These are phyloP conservation scores for Sarocladiaceae sp. DNA, from an alignment of 2,329 filamentous ascomycete species.

Conservation along the genomic window DNA sequence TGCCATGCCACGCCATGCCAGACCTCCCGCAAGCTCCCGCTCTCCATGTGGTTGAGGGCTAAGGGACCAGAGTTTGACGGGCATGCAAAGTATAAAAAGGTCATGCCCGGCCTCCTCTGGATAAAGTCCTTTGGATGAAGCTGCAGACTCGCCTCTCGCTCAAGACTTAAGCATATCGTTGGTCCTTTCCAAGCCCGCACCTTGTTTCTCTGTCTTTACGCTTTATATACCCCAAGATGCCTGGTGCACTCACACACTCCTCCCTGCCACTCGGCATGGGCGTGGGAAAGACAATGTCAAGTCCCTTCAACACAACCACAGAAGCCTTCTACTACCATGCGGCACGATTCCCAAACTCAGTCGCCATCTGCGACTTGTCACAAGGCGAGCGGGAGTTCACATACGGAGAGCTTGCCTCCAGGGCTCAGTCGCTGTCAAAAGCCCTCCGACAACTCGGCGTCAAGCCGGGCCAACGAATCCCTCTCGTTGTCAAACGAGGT, in stretches of 20 bases:
- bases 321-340: constrained; percentile 33
- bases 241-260: constrained; percentile 10
- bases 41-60: no score
- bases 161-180: background rate
- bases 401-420: constrained; percentile 36
- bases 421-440: constrained; percentile 35
- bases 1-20: no score
- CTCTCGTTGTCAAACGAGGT: constrained; percentile 48
- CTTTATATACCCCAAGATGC: constrained; percentile 10
- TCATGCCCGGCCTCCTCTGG: background rate
- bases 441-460: constrained; percentile 33
- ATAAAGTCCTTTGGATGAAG: constrained; percentile 2
- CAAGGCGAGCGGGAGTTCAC: constrained; percentile 28
- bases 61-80: background rate
- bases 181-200: background rate
- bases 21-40: no score
- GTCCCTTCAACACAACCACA: constrained; percentile 32
- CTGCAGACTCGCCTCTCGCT: constrained; percentile 2
- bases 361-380: constrained; percentile 32
- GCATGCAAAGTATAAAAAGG: constrained; percentile 7
- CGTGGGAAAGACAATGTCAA: constrained; percentile 10
- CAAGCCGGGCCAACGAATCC: constrained; percentile 38
- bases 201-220: background rate
- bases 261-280: constrained; percentile 16
- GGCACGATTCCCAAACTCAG: constrained; percentile 26